Evolutionary conservation across 2,329 filamentous ascomycete species (phyloP).

Genomic region (Aspergillus texensis): DNA sequence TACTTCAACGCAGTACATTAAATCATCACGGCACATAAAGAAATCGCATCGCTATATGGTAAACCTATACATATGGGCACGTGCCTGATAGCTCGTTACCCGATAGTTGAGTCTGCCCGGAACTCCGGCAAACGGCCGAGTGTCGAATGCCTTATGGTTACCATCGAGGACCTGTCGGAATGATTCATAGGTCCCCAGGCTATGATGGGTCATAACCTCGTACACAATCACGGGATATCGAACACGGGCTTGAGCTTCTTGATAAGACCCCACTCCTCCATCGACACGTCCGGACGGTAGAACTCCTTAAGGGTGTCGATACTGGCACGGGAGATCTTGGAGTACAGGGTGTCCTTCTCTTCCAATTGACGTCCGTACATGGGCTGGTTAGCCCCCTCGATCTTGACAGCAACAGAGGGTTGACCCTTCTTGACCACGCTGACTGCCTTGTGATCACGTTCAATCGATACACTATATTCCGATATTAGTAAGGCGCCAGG

Average conservation of each 20-base stretch:
- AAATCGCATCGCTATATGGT: constrained; percentile 11
- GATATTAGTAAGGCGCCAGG: constrained; percentile 22
- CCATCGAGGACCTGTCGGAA: not conserved
- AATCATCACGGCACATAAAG: constrained; percentile 11
- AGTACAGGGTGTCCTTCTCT: constrained; percentile 86
- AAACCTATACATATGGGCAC: constrained; percentile 3
- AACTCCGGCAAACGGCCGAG: not conserved
- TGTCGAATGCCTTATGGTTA: not conserved
- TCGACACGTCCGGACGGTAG: constrained; percentile 82
- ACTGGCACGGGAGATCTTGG: constrained; percentile 78
- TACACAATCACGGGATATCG: constrained; percentile 68
- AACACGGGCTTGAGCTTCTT: constrained; percentile 95
- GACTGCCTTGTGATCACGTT: constrained; percentile 96
- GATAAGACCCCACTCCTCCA: constrained; percentile 93
- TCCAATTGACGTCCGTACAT: constrained; percentile 94
- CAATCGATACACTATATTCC: constrained; percentile 77
- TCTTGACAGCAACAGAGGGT: constrained; percentile 97
- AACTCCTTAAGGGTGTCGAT: constrained; percentile 97
- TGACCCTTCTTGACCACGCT: constrained; percentile 91
- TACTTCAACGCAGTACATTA: constrained; percentile 9
- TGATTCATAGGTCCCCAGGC: too few species aligned
- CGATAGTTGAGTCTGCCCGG: not conserved
- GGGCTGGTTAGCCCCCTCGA: constrained; percentile 91
- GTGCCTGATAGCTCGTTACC: not conserved
- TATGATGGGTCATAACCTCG: not conserved